A percentile compares a stretch with the other conserved stretches of the same genome.
Conservation (phyloP, 1,139 yeast species). For the Meyerozyma carpophila region DNA sequence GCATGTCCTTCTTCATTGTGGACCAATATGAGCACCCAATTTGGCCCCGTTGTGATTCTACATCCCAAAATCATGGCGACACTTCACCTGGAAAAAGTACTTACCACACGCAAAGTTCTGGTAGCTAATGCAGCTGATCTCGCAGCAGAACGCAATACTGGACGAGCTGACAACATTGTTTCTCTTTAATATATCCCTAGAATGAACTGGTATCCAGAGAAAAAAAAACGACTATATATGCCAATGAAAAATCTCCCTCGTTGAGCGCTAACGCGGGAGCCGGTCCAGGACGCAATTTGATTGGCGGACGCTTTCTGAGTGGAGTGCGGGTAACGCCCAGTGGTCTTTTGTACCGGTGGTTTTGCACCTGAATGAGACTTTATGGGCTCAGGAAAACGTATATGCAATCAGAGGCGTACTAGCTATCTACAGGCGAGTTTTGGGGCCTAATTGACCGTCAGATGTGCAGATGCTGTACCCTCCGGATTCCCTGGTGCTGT, state of each 20-base stretch:
- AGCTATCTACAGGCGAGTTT: background rate
- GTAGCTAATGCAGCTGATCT: slow-evolving; percentile 71
- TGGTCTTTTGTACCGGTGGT: background rate
- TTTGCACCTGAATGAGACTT: background rate
- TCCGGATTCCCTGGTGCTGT: no score
- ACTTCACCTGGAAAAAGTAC: slow-evolving; percentile 23
- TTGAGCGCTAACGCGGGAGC: slow-evolving; percentile 2
- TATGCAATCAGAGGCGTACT: no score
- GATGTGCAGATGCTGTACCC: no score
- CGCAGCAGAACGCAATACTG: slow-evolving; percentile 77
- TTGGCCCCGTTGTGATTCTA: background rate
- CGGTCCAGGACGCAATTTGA: slow-evolving; percentile 1
- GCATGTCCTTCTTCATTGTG: background rate
- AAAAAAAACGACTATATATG: slow-evolving; percentile 5
- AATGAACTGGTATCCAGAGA: slow-evolving; percentile 9
- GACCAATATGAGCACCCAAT: background rate
- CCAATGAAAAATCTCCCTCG: slow-evolving; percentile 3
- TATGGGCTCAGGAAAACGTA: background rate
- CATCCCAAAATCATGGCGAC: background rate
- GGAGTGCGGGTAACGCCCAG: slow-evolving; percentile 1
- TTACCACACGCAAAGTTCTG: slow-evolving; percentile 59
- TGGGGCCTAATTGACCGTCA: background rate
- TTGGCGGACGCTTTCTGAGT: background rate
- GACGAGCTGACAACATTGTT: slow-evolving; percentile 73
- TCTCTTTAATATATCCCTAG: slow-evolving; percentile 1